These are phyloP conservation scores for Chalara sp. DNA, from an alignment of 2,329 filamentous ascomycete species.

Conservation along the genomic window DNA sequence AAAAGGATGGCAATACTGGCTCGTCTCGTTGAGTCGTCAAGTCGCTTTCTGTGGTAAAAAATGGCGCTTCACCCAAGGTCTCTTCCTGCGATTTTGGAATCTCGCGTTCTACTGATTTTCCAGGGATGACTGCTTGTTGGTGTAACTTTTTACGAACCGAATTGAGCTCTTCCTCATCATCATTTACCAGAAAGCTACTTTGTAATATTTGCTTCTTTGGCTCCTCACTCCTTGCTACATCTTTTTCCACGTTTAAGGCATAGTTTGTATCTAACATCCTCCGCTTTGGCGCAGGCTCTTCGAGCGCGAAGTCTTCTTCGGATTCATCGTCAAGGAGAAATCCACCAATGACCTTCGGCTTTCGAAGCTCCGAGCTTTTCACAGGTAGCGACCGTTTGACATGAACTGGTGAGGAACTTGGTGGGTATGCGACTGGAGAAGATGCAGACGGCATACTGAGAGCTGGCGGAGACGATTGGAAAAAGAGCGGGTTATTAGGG, in stretches of 20 bases:
- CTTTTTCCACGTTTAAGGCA: slow-evolving; percentile 3
- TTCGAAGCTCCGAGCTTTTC: slow-evolving; percentile 25
- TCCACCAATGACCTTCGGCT: slow-evolving; percentile 32
- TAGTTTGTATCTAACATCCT: slow-evolving; percentile 33
- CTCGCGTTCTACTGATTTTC: no score
- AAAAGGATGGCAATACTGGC: slow-evolving; percentile 1
- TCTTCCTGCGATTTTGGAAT: no score
- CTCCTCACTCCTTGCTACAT: background rate
- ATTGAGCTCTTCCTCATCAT: slow-evolving; percentile 5
- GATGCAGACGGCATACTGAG: slow-evolving; percentile 51
- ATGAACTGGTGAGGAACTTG: slow-evolving; percentile 21
- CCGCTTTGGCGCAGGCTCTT: slow-evolving; percentile 35
- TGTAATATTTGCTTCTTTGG: slow-evolving; percentile 2
- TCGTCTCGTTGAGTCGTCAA: background rate
- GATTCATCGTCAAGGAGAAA: slow-evolving; percentile 39
- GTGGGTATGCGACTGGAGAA: slow-evolving; percentile 42
- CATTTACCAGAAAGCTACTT: slow-evolving; percentile 11
- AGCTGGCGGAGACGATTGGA: slow-evolving; percentile 30
- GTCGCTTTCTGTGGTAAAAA: no score
- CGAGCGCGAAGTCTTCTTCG: slow-evolving; percentile 24
- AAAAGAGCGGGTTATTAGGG: slow-evolving; percentile 4
- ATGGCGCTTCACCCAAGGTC: no score
- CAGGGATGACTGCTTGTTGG: no score
- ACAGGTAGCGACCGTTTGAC: slow-evolving; percentile 32
- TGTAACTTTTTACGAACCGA: no score